phyloP scores from a whole-genome alignment of 257 asterid genomes.

The Linaria vulgaris region DNA sequence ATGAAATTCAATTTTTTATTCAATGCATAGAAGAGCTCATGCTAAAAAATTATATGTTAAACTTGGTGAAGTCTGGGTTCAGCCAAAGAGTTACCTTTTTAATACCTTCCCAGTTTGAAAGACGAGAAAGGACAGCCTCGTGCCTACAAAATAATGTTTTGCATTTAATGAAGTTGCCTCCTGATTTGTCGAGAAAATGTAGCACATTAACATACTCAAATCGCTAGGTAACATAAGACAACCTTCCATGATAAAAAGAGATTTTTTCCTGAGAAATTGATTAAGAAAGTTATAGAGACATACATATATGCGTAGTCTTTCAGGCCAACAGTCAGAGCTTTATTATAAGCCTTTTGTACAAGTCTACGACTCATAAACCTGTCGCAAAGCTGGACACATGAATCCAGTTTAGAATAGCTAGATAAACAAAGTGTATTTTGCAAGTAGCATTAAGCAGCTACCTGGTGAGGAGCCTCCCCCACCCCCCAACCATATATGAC shows the following conservation, averaged over 20 bases:
- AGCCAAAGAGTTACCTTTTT: conserved; percentile 38
- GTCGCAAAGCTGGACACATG: conserved; percentile 48
- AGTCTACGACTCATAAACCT: conserved; percentile 57
- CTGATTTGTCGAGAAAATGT: conserved; percentile 4
- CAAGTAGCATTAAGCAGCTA: too few relatives aligned
- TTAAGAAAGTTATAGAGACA: conserved; percentile 25
- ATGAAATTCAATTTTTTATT: too few relatives aligned
- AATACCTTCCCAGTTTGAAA: conserved; percentile 68
- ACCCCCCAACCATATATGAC: too few relatives aligned
- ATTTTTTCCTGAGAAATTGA: background rate
- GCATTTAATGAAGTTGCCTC: background rate
- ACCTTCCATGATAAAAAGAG: too few relatives aligned
- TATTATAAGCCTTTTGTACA: conserved; percentile 52
- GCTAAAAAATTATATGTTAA: too few relatives aligned
- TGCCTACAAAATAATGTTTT: conserved; percentile 41
- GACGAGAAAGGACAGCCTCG: conserved; percentile 48
- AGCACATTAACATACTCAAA: background rate
- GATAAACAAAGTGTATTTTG: background rate
- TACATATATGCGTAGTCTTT: conserved; percentile 56
- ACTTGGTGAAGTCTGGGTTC: background rate
- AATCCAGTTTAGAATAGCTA: background rate
- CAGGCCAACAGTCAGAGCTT: conserved; percentile 49
- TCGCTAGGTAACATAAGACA: too few relatives aligned
- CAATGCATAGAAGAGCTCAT: too few relatives aligned
- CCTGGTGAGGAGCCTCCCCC: too few relatives aligned